Evolutionary conservation across 2,329 filamentous ascomycete species (phyloP), one percentile per base, ranked within the genome.

Genomic region (Beauveria sp.): DNA sequence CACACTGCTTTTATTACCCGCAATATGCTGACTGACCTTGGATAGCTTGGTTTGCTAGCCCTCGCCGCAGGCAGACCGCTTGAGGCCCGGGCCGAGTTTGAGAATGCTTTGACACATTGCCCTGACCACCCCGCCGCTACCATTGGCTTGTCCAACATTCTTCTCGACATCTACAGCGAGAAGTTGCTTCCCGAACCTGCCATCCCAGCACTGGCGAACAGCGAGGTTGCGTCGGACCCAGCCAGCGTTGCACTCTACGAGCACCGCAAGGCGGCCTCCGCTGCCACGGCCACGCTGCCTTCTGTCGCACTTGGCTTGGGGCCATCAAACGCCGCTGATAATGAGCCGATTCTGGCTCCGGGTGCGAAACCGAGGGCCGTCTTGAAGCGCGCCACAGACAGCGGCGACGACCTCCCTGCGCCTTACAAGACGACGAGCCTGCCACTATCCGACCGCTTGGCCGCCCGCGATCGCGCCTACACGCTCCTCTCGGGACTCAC

Each of bases 401-500:
- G 59, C 31, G 42, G 50, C 42, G 75, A 78, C 53, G 72, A 76
- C 62, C 77, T 84, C 3, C 78, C 80, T 7, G 79, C 76, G 43
- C 80, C 79, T 46, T 84, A 80, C 74, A 83, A 79, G 74, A 82
- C 78, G 46, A 81, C 80, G 58, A 86, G 86, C 1, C 81, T 92
- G 4, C 89, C 88, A 18, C 82, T 88, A 18, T 80, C 91, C 40
- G 92, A 95, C 72, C 86, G 92, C 12, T 84, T 98, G n/a, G 90
- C 93, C 3, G 90, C 93, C 18, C 86, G 93, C 22, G 95, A 98
- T 71, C 84, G 95, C 56, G 95, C 95, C 0, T 95, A 92, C 70
- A 89, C 88, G 14, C 81, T 99, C 18, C 79, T 99, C 3, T 89
- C 89, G 0, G 85, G 86, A 0, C 78, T 98, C 59, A 98, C 93